Conservation (phyloP, 2,329 filamentous ascomycete species). For the Didymella keratinophila region DNA sequence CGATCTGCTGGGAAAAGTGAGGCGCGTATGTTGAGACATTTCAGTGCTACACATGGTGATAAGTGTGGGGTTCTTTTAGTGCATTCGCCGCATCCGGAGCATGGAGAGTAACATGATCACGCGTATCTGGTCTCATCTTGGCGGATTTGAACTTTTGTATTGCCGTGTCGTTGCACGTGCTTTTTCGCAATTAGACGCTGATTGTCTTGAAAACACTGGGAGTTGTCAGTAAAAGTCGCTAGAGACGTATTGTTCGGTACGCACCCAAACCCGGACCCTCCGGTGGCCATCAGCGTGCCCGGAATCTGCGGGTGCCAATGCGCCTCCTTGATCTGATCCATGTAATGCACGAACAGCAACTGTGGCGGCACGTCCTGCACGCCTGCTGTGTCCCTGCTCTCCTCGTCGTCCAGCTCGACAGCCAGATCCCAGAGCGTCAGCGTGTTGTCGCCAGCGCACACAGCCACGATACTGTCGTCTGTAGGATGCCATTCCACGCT, state of each 20-base stretch:
- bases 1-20: no score
- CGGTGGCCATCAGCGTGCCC: conserved; percentile 87
- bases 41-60: not conserved
- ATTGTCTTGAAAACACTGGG: conserved; percentile 52
- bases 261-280: conserved; percentile 79
- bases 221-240: conserved; percentile 11
- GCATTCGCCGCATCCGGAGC: conserved; percentile 10
- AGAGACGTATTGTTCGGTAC: conserved; percentile 31
- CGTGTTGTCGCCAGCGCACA: conserved; percentile 91
- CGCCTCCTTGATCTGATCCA: conserved; percentile 91
- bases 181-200: conserved; percentile 42
- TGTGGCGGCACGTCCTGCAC: conserved; percentile 92
- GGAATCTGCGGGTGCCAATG: conserved; percentile 99
- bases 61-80: not conserved
- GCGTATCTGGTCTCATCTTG: conserved; percentile 11
- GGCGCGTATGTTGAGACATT: not conserved
- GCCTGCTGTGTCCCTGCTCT: conserved; percentile 87
- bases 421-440: conserved; percentile 96
- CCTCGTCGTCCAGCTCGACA: conserved; percentile 95
- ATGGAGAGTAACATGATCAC: conserved; percentile 29
- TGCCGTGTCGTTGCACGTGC: not conserved
- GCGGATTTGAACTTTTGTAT: conserved; percentile 6
- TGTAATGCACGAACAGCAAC: conserved; percentile 94
- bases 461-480: conserved; percentile 93
- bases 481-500: conserved; percentile 97